These are phyloP conservation scores for Yamadazyma scolyti DNA, from an alignment of 805 yeast species.

Conservation along the genomic window DNA sequence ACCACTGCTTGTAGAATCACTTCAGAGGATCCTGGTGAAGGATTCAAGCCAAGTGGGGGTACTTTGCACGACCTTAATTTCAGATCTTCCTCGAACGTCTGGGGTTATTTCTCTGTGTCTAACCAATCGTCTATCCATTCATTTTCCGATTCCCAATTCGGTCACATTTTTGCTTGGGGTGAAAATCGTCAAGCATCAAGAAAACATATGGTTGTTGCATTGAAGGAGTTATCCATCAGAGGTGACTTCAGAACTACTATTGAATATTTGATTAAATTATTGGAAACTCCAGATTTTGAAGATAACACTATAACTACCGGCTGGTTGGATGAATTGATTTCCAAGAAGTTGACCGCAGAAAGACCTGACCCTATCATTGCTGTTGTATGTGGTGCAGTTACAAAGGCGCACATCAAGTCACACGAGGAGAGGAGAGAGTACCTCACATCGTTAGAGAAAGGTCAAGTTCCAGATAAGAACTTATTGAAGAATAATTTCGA, in stretches of 20 bases:
- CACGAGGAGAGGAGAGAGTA: slow-evolving; percentile 69
- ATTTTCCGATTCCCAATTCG: slow-evolving; percentile 97
- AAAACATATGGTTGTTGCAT: slow-evolving; percentile 98
- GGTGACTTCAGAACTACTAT: slow-evolving; percentile 99
- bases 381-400: slow-evolving; percentile 94
- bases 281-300: slow-evolving; percentile 96
- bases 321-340: slow-evolving; percentile 95
- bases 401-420: slow-evolving; percentile 85
- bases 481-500: slow-evolving; percentile 84
- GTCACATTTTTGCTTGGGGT: slow-evolving; percentile 98
- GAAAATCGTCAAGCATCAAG: slow-evolving; percentile 97
- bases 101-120: slow-evolving; percentile 99
- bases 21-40: slow-evolving; percentile 98
- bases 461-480: slow-evolving; percentile 88
- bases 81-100: slow-evolving; percentile 94
- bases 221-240: slow-evolving; percentile 92
- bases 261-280: slow-evolving; percentile 89
- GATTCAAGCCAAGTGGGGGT: slow-evolving; percentile 98
- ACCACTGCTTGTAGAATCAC: slow-evolving; percentile 99
- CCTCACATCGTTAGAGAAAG: slow-evolving; percentile 78
- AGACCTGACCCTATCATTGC: slow-evolving; percentile 92
- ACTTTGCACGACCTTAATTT: slow-evolving; percentile 92
- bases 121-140: slow-evolving; percentile 97
- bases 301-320: slow-evolving; percentile 97
- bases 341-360: slow-evolving; percentile 92